Evolutionary conservation across 768 basidiomycete species (phyloP), one percentile per base, ranked within the genome.

Genomic region (Arthromyces matolae): DNA sequence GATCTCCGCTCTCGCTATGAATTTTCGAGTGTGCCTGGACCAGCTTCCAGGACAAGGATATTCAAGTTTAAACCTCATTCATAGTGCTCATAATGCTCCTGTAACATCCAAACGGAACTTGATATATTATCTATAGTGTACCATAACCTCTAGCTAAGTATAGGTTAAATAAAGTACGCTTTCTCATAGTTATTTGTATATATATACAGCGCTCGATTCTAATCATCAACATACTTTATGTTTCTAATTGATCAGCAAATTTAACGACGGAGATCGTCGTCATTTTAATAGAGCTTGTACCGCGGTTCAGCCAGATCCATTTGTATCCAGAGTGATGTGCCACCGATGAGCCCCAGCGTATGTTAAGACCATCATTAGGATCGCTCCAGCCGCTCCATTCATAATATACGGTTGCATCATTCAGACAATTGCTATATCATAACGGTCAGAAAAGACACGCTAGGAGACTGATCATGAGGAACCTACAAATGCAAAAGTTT

Each of bases 401-500:
- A 53, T 67, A 71, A 53, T 74, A 77, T 23, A 68, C 55, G 16
- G 66, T 51, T 9, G 62, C 65, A 27, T 67, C 69, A 43, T 72
- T 67, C n/a, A 77, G 56, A 50, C 75, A 77, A 52, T 77, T 77
- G 51, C 62, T 65, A 39, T 49, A 50, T 9, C 34, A n/a, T 25
- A 14, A 20, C 10, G 44, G 16, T 13, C 16, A 25, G 27, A 27
- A 13, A 18, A 27, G 12, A 25, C 22, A 36, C 29, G 8, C 13
- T 8, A 40, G 19, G 10, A 6, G n/a, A 25, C 3, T 41, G 6
- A 32, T n/a, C n/a, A 25, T n/a, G n/a, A 19, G 38, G 1, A 8
- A 69, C 76, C 38, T 47, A 78, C 76, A 78, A 78, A 58, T 78
- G 76, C 48, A 78, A 56, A 18, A 78, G 56, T 53, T 75, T 76